Conservation (phyloP, 306 rosid genomes). For the cucumber (Cucumis sativus) region DNA sequence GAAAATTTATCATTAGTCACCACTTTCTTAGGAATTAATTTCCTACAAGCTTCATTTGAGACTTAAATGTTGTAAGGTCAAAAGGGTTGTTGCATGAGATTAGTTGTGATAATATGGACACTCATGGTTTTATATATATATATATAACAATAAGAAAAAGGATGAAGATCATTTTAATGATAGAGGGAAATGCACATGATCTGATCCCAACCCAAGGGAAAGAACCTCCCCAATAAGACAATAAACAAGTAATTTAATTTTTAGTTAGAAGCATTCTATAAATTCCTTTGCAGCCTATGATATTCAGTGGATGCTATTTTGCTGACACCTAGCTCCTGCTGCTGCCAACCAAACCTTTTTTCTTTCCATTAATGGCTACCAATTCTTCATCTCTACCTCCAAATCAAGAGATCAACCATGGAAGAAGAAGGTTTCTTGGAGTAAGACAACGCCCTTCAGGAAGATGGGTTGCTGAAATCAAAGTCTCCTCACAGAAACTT, state of each 20-base stretch:
- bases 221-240: not conserved
- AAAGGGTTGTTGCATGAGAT: too few relatives aligned
- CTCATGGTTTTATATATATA: too few relatives aligned
- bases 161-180: not conserved
- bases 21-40: too few relatives aligned
- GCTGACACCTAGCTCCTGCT: constrained; percentile 7
- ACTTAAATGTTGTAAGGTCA: too few relatives aligned
- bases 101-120: too few relatives aligned
- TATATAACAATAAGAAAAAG: too few relatives aligned
- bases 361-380: constrained; percentile 30
- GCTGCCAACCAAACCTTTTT: constrained; percentile 14
- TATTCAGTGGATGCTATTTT: not conserved
- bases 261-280: not conserved
- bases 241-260: not conserved
- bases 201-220: not conserved
- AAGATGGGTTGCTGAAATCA: constrained; percentile 93
- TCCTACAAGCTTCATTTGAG: too few relatives aligned
- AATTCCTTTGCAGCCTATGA: constrained; percentile 9
- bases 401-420: constrained; percentile 8
- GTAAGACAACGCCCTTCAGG: constrained; percentile 93
- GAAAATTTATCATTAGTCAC: not conserved
- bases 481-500: constrained; percentile 72
- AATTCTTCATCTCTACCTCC: constrained; percentile 18
- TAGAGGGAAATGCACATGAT: not conserved
- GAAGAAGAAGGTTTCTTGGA: constrained; percentile 48